These are phyloP conservation scores for Neurospora hispaniola DNA, from an alignment of 495 filamentous ascomycete genomes.

Conservation along the genomic window DNA sequence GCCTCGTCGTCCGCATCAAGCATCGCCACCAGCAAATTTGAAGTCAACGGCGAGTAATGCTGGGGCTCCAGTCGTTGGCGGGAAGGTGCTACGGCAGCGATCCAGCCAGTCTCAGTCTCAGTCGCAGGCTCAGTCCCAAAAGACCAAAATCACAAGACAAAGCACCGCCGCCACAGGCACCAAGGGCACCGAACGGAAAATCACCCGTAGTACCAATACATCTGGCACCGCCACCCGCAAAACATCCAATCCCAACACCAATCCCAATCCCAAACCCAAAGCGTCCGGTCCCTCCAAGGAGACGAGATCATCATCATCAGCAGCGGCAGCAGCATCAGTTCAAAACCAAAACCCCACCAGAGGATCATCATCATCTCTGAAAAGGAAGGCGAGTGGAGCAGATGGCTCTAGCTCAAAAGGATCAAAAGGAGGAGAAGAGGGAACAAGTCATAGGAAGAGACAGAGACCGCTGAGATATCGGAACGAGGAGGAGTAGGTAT, in stretches of 20 bases:
- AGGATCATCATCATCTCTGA: no score
- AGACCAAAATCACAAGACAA: not conserved
- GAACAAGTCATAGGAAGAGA: conserved; percentile 10
- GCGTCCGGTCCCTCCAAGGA: not conserved
- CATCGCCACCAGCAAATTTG: not conserved
- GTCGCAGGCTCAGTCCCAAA: not conserved
- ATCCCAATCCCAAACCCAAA: not conserved
- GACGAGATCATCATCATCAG: not conserved
- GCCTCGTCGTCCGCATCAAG: not conserved
- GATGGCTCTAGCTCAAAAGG: no score
- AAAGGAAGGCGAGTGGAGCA: no score
- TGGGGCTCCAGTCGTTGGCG: not conserved
- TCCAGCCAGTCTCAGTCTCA: not conserved
- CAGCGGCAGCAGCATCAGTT: not conserved
- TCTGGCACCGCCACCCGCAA: not conserved
- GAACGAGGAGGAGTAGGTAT: conserved; percentile 13
- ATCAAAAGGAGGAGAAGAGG: not conserved
- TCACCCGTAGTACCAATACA: no score
- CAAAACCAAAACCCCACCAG: no score
- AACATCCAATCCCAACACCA: not conserved
- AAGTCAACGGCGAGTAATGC: not conserved
- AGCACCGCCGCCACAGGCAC: no score
- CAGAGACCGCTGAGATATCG: conserved; percentile 19
- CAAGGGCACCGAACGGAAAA: no score
- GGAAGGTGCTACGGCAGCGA: not conserved